These are phyloP conservation scores for Phyllosticta capitalensis DNA, from an alignment of 2,329 filamentous ascomycete genomes.

Conservation along the genomic window DNA sequence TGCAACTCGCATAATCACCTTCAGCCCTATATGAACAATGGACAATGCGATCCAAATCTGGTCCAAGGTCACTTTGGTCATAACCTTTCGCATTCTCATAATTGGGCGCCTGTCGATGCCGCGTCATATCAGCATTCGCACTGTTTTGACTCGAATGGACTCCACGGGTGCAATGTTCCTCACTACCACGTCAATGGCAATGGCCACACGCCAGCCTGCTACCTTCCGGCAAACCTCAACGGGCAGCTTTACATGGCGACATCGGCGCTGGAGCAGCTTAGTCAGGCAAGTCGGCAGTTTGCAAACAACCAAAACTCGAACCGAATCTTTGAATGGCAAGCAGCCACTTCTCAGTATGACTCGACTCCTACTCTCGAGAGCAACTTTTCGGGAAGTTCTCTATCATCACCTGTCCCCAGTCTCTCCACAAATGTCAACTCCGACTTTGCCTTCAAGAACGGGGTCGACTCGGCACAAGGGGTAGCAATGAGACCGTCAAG, in stretches of 20 bases:
- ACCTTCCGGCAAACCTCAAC: background rate
- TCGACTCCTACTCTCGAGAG: background rate
- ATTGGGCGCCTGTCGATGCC: background rate
- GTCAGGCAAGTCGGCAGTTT: background rate
- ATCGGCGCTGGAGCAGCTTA: constrained; percentile 6
- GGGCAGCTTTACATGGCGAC: background rate
- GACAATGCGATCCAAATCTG: background rate
- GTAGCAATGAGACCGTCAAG: background rate
- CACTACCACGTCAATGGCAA: constrained; percentile 2
- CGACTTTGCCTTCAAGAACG: background rate
- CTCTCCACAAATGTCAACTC: background rate
- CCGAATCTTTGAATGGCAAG: background rate
- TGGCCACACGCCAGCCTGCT: background rate
- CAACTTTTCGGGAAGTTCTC: background rate
- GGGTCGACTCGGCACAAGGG: background rate
- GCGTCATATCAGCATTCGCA: background rate
- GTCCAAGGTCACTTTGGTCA: background rate
- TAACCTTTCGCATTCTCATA: background rate
- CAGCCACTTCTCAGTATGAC: background rate
- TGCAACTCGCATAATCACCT: background rate
- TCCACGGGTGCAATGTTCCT: background rate
- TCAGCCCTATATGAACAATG: background rate
- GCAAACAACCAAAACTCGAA: background rate
- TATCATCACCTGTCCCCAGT: background rate
- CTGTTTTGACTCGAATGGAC: background rate